Evolutionary conservation across 2,329 filamentous ascomycete genomes (phyloP), one percentile per base, ranked within the genome.

Genomic region (Colletotrichum sp.): DNA sequence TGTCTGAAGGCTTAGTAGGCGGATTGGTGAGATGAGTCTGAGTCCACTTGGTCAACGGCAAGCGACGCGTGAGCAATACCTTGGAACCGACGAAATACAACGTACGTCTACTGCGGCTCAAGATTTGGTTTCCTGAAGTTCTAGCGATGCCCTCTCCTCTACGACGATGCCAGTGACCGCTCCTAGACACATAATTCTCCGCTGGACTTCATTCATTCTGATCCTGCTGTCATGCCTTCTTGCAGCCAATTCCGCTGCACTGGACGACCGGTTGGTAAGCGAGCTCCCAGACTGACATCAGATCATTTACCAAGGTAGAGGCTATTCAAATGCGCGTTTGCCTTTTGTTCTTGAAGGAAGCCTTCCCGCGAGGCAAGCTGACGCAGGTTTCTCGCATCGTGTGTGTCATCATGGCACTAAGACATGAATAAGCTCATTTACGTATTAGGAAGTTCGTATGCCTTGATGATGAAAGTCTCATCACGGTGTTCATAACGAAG

Each of bases 51-150:
- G 10, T 12, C n/a, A 48, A 48, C 18, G 43, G 18, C 5, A 48
- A 48, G 18, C 43, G n/a, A 48, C 9, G 1, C 4, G 18, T 12
- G 5, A 48, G 6, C 7, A n/a, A 18, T 10, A 48, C 5, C 6
- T 21, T 10, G 18, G 18, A 43, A n/a, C 18, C 38, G 18, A 43
- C 34, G 8, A 48, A 4, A 7, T 2, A 48, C 6, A 21, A 0
- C 2, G 18, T 21, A 48, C 43, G 43, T 7, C 18, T 48, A 21
- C 9, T 0, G 43, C 6, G 1, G 9, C 43, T 48, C 43, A 48
- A 21, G 43, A n/a, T 10, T 7, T 6, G 43, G 0, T 10, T n/a
- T 3, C n/a, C 3, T 7, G 0, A 21, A 12, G 10, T 21, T 48
- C 3, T 48, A 21, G 5, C 10, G 10, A n/a, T 48, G 7, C 10